A percentile compares a stretch with the other conserved stretches of the same genome.
phyloP scores from a whole-genome alignment of 2,329 filamentous ascomycete genomes.

The Ambrosiella xylebori region DNA sequence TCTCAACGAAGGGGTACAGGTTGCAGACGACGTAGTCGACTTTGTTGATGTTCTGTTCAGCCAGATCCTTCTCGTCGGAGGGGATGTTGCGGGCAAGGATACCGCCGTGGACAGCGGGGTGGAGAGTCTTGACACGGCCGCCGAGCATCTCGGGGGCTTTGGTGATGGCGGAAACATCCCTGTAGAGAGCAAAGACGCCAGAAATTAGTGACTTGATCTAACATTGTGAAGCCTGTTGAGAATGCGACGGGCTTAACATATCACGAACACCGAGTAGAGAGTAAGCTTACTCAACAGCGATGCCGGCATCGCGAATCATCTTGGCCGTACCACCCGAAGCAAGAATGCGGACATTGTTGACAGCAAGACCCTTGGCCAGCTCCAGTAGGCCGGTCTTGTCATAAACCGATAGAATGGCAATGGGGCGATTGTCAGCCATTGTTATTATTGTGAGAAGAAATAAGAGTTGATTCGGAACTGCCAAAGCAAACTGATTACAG shows the following conservation, averaged over 20 bases:
- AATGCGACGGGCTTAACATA: background rate
- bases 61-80: conserved; percentile 91
- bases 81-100: conserved; percentile 90
- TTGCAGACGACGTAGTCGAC: conserved; percentile 97
- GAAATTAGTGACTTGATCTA: background rate
- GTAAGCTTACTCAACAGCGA: conserved; percentile 67
- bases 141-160: conserved; percentile 93
- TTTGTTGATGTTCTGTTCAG: conserved; percentile 86
- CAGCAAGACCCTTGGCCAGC: conserved; percentile 73
- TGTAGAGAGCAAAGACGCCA: conserved; percentile 20
- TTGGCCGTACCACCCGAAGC: conserved; percentile 90
- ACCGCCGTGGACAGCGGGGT: conserved; percentile 77
- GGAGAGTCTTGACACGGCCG: conserved; percentile 74
- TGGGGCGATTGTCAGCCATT: conserved; percentile 33
- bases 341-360: conserved; percentile 80
- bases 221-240: background rate
- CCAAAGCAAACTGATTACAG: conserved; percentile 9
- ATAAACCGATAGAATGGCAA: conserved; percentile 92
- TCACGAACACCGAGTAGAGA: background rate
- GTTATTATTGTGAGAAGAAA: conserved; percentile 11
- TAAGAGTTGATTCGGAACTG: conserved; percentile 6
- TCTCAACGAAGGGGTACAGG: conserved; percentile 98
- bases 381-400: conserved; percentile 95
- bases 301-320: conserved; percentile 91
- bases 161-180: conserved; percentile 94